Percentiles rank a stretch among this genome's conserved stretches.
phyloP scores from a whole-genome alignment of 2,329 filamentous ascomycete genomes.

The Fusarium sp. region DNA sequence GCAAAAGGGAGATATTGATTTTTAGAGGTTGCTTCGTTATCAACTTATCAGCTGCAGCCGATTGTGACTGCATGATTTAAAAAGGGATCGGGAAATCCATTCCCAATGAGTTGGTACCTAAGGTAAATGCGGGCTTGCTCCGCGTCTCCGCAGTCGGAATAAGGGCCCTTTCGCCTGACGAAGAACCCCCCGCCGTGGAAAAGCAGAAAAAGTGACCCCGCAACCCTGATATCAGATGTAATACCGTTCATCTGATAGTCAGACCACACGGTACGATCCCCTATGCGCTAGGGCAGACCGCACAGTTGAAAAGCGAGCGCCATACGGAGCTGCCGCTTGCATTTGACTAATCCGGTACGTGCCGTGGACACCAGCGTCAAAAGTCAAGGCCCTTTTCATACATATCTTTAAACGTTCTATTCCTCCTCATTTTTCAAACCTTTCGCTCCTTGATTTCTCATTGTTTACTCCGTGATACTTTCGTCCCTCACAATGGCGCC shows the following conservation, averaged over 20 bases:
- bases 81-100: slow-evolving; percentile 33
- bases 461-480: slow-evolving; percentile 15
- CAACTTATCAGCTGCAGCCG: slow-evolving; percentile 30
- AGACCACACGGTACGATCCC: slow-evolving; percentile 34
- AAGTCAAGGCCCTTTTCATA: slow-evolving; percentile 41
- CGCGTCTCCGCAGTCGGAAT: slow-evolving; percentile 51
- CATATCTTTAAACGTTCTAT: slow-evolving; percentile 38
- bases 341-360: slow-evolving; percentile 50
- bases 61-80: slow-evolving; percentile 25
- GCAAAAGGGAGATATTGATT: not conserved
- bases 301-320: slow-evolving; percentile 37
- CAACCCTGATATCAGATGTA: slow-evolving; percentile 46
- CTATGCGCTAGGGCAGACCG: not conserved
- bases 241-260: slow-evolving; percentile 35
- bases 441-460: not conserved
- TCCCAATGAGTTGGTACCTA: slow-evolving; percentile 28
- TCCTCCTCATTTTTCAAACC: slow-evolving; percentile 14
- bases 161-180: slow-evolving; percentile 39
- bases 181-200: slow-evolving; percentile 44
- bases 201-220: slow-evolving; percentile 48
- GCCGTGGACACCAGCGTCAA: slow-evolving; percentile 35
- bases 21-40: slow-evolving; percentile 31
- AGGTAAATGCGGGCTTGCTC: slow-evolving; percentile 37
- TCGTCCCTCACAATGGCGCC: slow-evolving; percentile 61
- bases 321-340: slow-evolving; percentile 30